Base-by-base conservation (phyloP, 805 yeast species). In the Yueomyces sp. region DNA sequence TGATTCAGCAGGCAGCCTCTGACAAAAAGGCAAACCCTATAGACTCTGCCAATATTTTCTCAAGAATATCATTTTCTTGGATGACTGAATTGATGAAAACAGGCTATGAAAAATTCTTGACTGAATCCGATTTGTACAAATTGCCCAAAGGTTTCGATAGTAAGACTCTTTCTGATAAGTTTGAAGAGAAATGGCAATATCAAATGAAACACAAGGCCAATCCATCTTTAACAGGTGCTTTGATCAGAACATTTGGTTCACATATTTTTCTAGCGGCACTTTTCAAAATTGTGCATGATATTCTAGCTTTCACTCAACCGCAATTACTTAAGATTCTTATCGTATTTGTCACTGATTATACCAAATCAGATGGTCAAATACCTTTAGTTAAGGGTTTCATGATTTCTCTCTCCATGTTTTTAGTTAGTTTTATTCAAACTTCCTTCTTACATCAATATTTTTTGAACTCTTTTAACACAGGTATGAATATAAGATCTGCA, bases 271-370 rank as follows among this genome's bases (percentile, higher is more conserved):
- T 77, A 32, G 95, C 87, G 7, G 94, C 86, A 42, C 44, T 72
- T 4, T 86, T 81, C 67, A 86, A 86, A 55, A 69, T 71, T 2
- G 48, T 73, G 36, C 90, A 85, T 60, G 97, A 92, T 65, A 50
- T 72, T n/a, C 66, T 88, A 44, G 84, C 92, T 0, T 86, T 84
- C 56, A 70, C 73, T n/a, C 95, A 86, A 63, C 97, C 97, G 0
- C 95, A 85, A 54, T 63, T 88, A 29, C 66, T 90, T 44, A 72
- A 82, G 44, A 54, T 72, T 5, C 69, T 88, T 48, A 86, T 88
- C 50, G 58, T 65, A 43, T 78, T 72, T 52, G 80, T 78, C 38
- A 66, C 70, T 32, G 71, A 68, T 28, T 68, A 70, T 47, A 64
- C 69, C 43, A 67, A 68, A 7, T 58, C 52, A 12, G 32, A 28